Base-by-base conservation (phyloP, 1,139 yeast genomes). In the Debaryomyces robertsiae region DNA sequence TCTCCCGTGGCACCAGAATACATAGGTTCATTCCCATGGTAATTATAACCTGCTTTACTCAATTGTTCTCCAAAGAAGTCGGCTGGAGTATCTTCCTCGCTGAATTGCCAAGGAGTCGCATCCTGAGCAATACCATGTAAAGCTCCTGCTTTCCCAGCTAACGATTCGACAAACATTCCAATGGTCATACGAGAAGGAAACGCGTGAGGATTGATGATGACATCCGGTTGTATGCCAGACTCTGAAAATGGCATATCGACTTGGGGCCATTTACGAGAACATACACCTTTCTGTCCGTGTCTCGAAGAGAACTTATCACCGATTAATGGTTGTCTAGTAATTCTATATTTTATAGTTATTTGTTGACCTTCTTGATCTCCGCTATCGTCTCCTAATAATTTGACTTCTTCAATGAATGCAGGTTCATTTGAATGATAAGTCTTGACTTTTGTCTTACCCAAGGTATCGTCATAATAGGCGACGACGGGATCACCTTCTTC, bases 151-250 rank as follows among this genome's bases (percentile, higher is more conserved):
- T 93, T 93, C 58, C 98, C 98, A 11, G 98, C 98, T 47, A 93
- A 71, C 43, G 95, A 85, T 68, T 93, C 99, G 38, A 93, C 98
- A 70, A 93, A 93, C 98, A 93, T 93, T 73, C 98, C 99, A 66
- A 93, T 93, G 17, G 99, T 93, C 99, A 93, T 93, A 76, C 98
- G 95, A 41, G 98, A 91, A 53, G 98, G 98, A 91, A 93, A 93
- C 52, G 98, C 98, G 63, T 93, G 98, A 3, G 98, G 98, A 62
- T 93, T 93, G 58, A 93, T 93, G 58, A 93, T 93, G 52, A 93
- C 88, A 69, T 93, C 98, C 1, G 98, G 98, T 63, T 88, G 96
- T 48, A 93, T 91, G 57, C 98, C 98, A 27, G 86, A 73, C 68
- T 93, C 98, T 49, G 90, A 81, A 69, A 93, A 93, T 45, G 99